Evolutionary conservation across 1,284 basidiomycete species (phyloP).

Genomic region (Serendipita sp.): DNA sequence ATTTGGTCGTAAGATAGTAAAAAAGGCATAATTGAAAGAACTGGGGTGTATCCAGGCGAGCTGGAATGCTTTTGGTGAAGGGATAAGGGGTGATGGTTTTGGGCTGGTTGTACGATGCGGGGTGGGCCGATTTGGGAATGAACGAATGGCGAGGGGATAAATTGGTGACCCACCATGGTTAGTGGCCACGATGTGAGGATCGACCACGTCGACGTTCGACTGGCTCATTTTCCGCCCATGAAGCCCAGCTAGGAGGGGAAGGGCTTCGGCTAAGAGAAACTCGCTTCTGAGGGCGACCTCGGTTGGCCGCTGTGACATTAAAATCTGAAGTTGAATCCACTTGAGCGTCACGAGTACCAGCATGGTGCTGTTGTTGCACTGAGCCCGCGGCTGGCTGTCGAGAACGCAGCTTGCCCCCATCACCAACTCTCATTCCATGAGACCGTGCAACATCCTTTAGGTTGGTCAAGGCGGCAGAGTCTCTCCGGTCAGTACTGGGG

Average conservation of each 20-base stretch:
- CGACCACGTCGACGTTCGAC: background rate
- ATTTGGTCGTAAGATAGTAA: too few relatives aligned
- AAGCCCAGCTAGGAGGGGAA: slow-evolving; percentile 2
- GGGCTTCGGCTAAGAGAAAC: background rate
- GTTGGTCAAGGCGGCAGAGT: background rate
- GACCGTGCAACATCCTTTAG: background rate
- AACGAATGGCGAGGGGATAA: background rate
- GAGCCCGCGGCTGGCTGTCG: background rate
- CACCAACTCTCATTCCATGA: background rate
- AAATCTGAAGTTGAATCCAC: background rate
- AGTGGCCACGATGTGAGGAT: background rate
- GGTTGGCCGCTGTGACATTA: background rate
- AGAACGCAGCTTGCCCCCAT: background rate
- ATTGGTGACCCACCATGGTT: background rate
- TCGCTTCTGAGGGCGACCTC: background rate
- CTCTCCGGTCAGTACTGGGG: background rate
- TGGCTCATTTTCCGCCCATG: slow-evolving; percentile 5
- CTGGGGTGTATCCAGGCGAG: background rate
- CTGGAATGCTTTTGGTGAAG: background rate
- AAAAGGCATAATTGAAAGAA: background rate
- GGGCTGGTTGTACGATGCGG: background rate
- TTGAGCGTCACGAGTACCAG: background rate
- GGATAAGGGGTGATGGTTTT: background rate
- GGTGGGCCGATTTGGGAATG: background rate
- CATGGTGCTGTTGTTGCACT: background rate